Evolutionary conservation across 768 basidiomycete genomes (phyloP), one percentile per base, ranked within the genome.

Genomic region (Mycena alexandri): DNA sequence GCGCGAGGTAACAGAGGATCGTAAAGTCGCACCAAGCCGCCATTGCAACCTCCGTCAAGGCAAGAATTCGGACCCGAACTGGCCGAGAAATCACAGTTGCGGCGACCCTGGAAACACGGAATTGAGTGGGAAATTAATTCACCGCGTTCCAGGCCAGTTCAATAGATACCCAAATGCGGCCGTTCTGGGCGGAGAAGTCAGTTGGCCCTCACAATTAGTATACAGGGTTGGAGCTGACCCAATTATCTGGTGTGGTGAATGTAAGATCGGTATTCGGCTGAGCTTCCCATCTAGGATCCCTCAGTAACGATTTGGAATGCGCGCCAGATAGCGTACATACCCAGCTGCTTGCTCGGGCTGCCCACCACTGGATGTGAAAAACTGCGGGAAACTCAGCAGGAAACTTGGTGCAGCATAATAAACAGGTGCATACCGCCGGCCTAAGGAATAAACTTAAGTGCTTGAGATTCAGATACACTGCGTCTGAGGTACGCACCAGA

Each of bases 51-150:
- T 63, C 61, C 61, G 29, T 50, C 34, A 47, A 63, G 61, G 44
- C 53, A 63, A 43, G 61, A 54, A 47, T 63, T 46, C 21, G 61
- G 52, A 47, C 61, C 33, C 16, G 61, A 24, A 47, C 34, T 47
- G 42, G 53, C 54, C 16, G 61, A 63, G 44, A 63, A 63, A 63
- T 63, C 43, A 47, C 52, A 63, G 53, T 54, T 55, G 53, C 61
- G 53, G 4, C 61, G 61, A 44, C 52, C 53, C 61, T 63, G 53
- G 43, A 38, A 41, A 38, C 34, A 46, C 12, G 17, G 50, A 43
- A 29, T 29, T 61, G 24, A 53, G 48, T 34, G 51, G 16, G 19
- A 3, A 60, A 2, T n/a, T 25, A 33, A 53, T 41, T 61, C 60
- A n/a, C n/a, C n/a, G 11, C 21, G 16, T 24, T 29, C 22, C 14